Evolutionary conservation across 176 grass and related monocot species (phyloP), one percentile per base, ranked within the genome.

Genomic region (Triticum aestivum): DNA sequence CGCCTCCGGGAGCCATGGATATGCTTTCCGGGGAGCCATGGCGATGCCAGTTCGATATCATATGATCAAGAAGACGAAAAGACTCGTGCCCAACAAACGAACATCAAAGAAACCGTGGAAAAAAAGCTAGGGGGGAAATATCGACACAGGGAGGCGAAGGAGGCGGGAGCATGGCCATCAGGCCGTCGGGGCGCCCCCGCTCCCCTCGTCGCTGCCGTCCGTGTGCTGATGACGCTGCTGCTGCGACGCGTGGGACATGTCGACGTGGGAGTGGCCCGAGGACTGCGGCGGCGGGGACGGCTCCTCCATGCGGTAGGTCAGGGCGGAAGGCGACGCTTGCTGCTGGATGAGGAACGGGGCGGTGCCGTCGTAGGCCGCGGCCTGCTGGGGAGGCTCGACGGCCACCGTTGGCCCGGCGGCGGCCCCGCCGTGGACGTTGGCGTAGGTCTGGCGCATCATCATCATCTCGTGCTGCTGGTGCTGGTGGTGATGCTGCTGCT

Each of bases 201-300:
- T 82, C 2, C 78, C 86, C 72, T 86, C 90, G 65, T 85, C 90
- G 71, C 85, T 91, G 7, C 81, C 76, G 9, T 84, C 89, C 10
- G 67, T 75, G 27, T 91, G 79, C 44, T 82, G 86, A 61, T 39
- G 84, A 2, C 5, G 64, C 3, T 69, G 80, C 41, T 76, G 44
- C 41, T 77, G 44, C 17, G 59, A 65, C 34, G 49, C 66, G 27
- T 69, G 79, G 11, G 88, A 78, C 73, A 84, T 77, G 21, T 87
- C 85, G 38, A 56, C 75, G 49, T 87, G 90, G 21, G 89, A 91
- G 49, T 88, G 82, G 0, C 82, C 89, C 18, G 86, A 91, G 21
- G 89, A 88, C 32, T 83, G 87, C 2, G 89, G 84, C 39, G 86
- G 89, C 64, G 78, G 90, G 13, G 90, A 82, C 54, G 37, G 72